phyloP scores from a whole-genome alignment of 495 filamentous ascomycete species.

The Pyrenula aspistea region DNA sequence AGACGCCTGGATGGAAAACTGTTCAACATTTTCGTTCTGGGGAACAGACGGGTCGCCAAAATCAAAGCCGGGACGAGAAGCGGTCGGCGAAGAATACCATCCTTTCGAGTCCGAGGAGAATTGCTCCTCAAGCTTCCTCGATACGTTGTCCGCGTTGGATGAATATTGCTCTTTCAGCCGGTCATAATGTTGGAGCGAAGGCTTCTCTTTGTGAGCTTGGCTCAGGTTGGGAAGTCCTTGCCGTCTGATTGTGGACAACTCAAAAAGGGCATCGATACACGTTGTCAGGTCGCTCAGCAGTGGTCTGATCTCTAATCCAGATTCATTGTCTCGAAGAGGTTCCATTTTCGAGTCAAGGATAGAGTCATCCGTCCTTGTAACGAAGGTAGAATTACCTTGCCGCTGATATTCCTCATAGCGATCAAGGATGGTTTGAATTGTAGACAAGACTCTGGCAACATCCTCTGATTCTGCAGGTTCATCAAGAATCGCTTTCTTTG shows the following conservation, averaged over 20 bases:
- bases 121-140: neutral
- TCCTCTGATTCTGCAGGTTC: constrained; percentile 44
- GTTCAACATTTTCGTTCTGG: constrained; percentile 4
- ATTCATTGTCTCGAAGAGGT: neutral
- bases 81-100: neutral
- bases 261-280: constrained; percentile 83
- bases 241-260: constrained; percentile 64
- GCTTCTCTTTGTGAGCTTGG: neutral
- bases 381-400: neutral
- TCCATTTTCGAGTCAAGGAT: neutral
- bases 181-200: neutral
- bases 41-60: neutral
- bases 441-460: constrained; percentile 78
- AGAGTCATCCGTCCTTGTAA: neutral
- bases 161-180: neutral
- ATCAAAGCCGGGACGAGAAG: neutral
- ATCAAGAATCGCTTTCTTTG: constrained; percentile 8
- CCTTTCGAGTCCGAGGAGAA: neutral
- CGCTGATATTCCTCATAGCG: constrained; percentile 10
- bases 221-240: constrained; percentile 2
- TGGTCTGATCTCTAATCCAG: constrained; percentile 10
- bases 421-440: constrained; percentile 76
- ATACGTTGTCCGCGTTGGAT: neutral
- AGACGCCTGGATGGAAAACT: constrained; percentile 7
- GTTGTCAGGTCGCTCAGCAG: constrained; percentile 67